Evolutionary conservation across 116 monocot genomes (phyloP).

Genomic region (Thalassia testudinum): DNA sequence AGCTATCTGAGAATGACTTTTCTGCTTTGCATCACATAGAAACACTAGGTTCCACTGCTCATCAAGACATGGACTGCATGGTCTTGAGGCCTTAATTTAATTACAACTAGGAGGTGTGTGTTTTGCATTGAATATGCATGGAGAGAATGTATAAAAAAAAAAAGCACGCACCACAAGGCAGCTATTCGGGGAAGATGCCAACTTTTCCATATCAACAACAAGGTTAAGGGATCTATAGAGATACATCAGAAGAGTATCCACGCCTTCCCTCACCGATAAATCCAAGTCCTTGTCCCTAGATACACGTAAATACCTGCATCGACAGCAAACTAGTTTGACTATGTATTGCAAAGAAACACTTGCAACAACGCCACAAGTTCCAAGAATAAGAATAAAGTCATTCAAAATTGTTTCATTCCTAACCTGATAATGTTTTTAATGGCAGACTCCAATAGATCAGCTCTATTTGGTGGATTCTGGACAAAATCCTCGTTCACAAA

Average conservation of each 20-base stretch:
- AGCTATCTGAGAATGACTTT: constrained; percentile 27
- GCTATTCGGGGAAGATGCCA: constrained; percentile 82
- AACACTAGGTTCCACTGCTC: constrained; percentile 24
- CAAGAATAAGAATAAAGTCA: too few relatives aligned
- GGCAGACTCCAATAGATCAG: constrained; percentile 59
- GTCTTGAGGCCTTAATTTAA: constrained; percentile 17
- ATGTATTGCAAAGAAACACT: too few relatives aligned
- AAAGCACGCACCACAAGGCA: constrained; percentile 74
- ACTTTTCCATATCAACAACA: constrained; percentile 85
- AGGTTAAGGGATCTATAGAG: constrained; percentile 89
- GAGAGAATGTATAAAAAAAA: background rate
- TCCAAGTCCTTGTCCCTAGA: constrained; percentile 54
- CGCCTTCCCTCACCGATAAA: constrained; percentile 56
- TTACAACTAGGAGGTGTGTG: constrained; percentile 1
- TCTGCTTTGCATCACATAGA: constrained; percentile 41
- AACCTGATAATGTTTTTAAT: constrained; percentile 72
- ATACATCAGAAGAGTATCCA: constrained; percentile 96
- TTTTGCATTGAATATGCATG: too few relatives aligned
- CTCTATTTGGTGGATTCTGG: constrained; percentile 78
- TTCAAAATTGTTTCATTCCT: background rate
- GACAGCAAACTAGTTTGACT: background rate
- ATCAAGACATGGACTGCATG: constrained; percentile 13
- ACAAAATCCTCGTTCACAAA: constrained; percentile 64
- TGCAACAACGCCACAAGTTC: too few relatives aligned
- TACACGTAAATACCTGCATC: constrained; percentile 47